Conservation (phyloP, 108 stramenopile species). For the Aurantiochytrium sp. region DNA sequence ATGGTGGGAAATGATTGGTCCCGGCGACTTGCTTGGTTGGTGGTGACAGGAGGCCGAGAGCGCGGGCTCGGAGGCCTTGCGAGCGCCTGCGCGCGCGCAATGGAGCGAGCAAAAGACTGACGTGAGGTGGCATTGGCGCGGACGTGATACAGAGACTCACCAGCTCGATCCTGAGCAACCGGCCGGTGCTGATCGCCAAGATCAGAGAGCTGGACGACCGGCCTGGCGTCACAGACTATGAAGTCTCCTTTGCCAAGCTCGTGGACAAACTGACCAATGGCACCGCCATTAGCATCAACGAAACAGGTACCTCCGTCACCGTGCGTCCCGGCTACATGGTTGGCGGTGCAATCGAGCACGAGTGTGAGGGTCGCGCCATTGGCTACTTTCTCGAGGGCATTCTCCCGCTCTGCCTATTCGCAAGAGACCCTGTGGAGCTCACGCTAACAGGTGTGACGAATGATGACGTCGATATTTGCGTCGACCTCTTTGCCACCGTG, state of each 20-base stretch:
- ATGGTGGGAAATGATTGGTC: no score
- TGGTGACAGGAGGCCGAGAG: no score
- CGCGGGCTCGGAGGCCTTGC: no score
- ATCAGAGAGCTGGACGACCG: background rate
- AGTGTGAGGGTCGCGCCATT: slow-evolving; percentile 59
- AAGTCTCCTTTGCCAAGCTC: slow-evolving; percentile 58
- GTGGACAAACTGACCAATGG: slow-evolving; percentile 91
- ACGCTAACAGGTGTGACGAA: slow-evolving; percentile 61
- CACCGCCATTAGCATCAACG: slow-evolving; percentile 87
- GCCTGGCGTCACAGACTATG: slow-evolving; percentile 26
- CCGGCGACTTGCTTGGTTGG: no score
- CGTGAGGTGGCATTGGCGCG: no score
- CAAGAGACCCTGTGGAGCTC: slow-evolving; percentile 71
- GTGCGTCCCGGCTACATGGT: slow-evolving; percentile 82
- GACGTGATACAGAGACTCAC: background rate
- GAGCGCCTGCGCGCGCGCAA: no score
- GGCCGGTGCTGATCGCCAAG: background rate
- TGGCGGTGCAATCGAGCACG: slow-evolving; percentile 76
- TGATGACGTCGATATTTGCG: slow-evolving; percentile 72
- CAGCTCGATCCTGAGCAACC: slow-evolving; percentile 3
- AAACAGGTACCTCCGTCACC: slow-evolving; percentile 85
- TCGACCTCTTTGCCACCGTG: slow-evolving; percentile 69
- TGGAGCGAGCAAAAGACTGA: no score
- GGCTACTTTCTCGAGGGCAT: slow-evolving; percentile 97
- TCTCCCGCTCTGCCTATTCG: slow-evolving; percentile 84